These are phyloP conservation scores for Drechslerella coelobrocha DNA, from an alignment of 2,329 filamentous ascomycete species.

Conservation along the genomic window DNA sequence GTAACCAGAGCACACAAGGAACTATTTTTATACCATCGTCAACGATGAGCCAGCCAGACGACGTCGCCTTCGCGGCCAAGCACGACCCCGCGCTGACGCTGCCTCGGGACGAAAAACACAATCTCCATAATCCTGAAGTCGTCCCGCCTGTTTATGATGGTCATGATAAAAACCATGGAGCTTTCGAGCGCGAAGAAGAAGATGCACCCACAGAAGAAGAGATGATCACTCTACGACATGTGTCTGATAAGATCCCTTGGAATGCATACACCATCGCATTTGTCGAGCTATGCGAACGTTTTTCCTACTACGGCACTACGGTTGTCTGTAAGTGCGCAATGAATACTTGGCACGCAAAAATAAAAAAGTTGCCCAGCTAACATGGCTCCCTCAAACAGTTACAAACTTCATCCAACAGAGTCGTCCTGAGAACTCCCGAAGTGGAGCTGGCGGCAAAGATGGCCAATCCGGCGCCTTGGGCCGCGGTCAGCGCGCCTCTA, in stretches of 20 bases:
- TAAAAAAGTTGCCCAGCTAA: neutral
- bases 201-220: conserved; percentile 69
- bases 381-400: conserved; percentile 57
- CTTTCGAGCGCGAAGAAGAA: conserved; percentile 55
- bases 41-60: conserved; percentile 50
- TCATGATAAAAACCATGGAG: conserved; percentile 38
- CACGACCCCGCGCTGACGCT: conserved; percentile 53
- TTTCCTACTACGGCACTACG: conserved; percentile 77
- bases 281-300: conserved; percentile 77
- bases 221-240: conserved; percentile 67
- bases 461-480: conserved; percentile 65
- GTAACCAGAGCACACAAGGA: neutral
- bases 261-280: conserved; percentile 73
- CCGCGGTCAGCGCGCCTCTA: conserved; percentile 67
- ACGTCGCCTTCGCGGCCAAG: conserved; percentile 51
- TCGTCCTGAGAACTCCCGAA: conserved; percentile 64
- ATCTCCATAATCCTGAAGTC: conserved; percentile 30
- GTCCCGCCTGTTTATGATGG: conserved; percentile 36
- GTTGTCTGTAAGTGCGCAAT: conserved; percentile 65
- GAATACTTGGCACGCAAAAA: neutral
- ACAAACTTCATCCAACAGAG: conserved; percentile 70
- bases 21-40: neutral
- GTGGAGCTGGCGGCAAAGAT: conserved; percentile 61
- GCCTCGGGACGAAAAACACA: conserved; percentile 52
- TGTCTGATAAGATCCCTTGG: conserved; percentile 71